Percentiles rank a stretch among this genome's conserved stretches.
These are phyloP conservation scores for Plantago ovata DNA, from an alignment of 257 asterid genomes.

Conservation along the genomic window DNA sequence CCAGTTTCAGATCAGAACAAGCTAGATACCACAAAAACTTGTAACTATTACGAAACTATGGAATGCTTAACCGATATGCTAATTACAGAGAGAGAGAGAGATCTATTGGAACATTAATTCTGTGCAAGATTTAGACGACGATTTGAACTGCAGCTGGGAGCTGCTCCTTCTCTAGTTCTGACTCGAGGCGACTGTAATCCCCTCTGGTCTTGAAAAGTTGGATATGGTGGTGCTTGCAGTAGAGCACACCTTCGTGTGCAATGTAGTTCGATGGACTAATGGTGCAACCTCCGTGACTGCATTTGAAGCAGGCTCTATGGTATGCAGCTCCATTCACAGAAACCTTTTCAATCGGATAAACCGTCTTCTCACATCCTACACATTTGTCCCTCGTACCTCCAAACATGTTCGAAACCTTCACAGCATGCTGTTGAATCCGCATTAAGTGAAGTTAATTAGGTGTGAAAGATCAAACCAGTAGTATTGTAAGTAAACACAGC, in stretches of 20 bases:
- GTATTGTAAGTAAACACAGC: not conserved
- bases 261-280: slow-evolving; percentile 74
- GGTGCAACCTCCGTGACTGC: slow-evolving; percentile 72
- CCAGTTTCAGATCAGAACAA: not conserved
- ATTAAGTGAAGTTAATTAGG: not conserved
- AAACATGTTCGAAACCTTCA: slow-evolving; percentile 52
- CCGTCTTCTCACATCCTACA: slow-evolving; percentile 56
- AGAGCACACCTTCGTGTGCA: slow-evolving; percentile 62
- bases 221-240: slow-evolving; percentile 76
- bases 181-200: slow-evolving; percentile 65
- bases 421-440: slow-evolving; percentile 38
- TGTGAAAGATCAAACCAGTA: not conserved
- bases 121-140: slow-evolving; percentile 12
- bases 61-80: not conserved
- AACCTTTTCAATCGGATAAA: slow-evolving; percentile 74
- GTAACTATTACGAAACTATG: not conserved
- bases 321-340: slow-evolving; percentile 56
- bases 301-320: slow-evolving; percentile 76
- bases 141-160: slow-evolving; percentile 7
- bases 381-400: slow-evolving; percentile 75
- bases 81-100: slow-evolving; percentile 10
- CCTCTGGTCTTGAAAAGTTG: slow-evolving; percentile 73
- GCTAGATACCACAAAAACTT: slow-evolving; percentile 7
- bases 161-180: slow-evolving; percentile 24
- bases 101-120: not conserved